phyloP scores from a whole-genome alignment of 495 filamentous ascomycete species.

The Poronia punctata region DNA sequence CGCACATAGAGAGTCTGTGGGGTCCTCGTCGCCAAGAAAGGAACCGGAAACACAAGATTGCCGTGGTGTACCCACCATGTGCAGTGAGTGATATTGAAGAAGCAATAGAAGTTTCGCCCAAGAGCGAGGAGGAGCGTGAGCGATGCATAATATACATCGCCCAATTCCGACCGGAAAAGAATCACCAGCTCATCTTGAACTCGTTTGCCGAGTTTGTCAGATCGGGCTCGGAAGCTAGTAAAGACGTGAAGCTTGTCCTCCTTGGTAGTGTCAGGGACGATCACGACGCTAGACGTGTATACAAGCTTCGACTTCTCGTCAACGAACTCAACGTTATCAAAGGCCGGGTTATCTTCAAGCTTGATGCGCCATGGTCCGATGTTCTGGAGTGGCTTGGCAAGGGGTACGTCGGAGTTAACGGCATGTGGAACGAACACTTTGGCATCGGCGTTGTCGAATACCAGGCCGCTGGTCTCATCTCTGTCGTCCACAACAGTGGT shows the following conservation, averaged over 20 bases:
- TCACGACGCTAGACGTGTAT: conserved; percentile 79
- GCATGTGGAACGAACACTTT: conserved; percentile 99
- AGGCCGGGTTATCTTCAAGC: conserved; percentile 76
- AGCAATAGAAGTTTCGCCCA: conserved; percentile 58
- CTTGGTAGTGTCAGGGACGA: conserved; percentile 82
- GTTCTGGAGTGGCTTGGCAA: conserved; percentile 69
- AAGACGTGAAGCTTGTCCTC: conserved; percentile 63
- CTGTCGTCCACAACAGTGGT: conserved; percentile 85
- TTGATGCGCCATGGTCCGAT: conserved; percentile 80
- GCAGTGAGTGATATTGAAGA: conserved; percentile 75
- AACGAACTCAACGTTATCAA: conserved; percentile 83
- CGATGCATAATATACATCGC: conserved; percentile 82
- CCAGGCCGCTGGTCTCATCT: conserved; percentile 86
- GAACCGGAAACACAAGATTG: conserved; percentile 38
- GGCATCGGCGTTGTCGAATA: conserved; percentile 98
- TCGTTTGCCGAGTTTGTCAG: conserved; percentile 69
- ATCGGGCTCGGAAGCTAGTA: conserved; percentile 32
- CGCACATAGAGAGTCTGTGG: conserved; percentile 78
- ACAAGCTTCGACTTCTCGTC: conserved; percentile 79
- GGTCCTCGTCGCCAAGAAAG: conserved; percentile 44
- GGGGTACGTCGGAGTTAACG: conserved; percentile 81
- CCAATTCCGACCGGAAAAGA: conserved; percentile 96
- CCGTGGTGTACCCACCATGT: conserved; percentile 84
- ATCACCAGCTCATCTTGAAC: conserved; percentile 75
- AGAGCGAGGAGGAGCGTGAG: conserved; percentile 59